Percentiles rank a stretch among this genome's conserved stretches.
Conservation (phyloP, 176 grass and related monocot genomes). For the Carex myosuroides region DNA sequence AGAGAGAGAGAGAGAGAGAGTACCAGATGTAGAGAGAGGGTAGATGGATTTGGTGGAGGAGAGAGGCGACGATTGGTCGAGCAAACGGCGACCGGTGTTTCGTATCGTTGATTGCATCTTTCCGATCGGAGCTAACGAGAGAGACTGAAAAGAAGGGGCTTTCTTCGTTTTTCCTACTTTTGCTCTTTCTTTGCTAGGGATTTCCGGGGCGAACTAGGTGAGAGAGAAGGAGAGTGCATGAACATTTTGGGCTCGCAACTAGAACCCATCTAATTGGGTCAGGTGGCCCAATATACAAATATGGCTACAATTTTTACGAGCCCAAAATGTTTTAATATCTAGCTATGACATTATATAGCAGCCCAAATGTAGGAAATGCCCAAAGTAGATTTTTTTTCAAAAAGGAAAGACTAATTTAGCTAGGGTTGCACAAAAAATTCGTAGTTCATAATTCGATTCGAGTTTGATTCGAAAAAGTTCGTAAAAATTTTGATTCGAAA, state of each 20-base stretch:
- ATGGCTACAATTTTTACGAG: not conserved
- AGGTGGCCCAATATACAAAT: not conserved
- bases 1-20: not conserved
- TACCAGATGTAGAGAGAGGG: slow-evolving; percentile 22
- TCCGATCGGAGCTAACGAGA: not conserved
- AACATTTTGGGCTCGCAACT: not conserved
- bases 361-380: not conserved
- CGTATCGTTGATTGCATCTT: slow-evolving; percentile 29
- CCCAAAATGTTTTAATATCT: not conserved
- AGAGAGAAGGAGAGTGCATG: not conserved
- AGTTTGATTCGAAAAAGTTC: too few species aligned
- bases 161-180: not conserved
- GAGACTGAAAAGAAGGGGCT: not conserved
- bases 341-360: not conserved
- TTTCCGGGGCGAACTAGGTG: not conserved
- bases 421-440: too few species aligned
- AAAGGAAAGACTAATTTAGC: too few species aligned
- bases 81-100: slow-evolving; percentile 21
- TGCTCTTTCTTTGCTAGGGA: not conserved
- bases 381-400: too few species aligned
- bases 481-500: too few species aligned
- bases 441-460: too few species aligned
- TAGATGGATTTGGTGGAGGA: slow-evolving; percentile 24
- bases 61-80: slow-evolving; percentile 27
- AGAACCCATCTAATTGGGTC: not conserved